A percentile compares a stretch with the other conserved stretches of the same genome.
Conservation (phyloP, 176 grass and related monocot genomes). For the Oryza punctata region DNA sequence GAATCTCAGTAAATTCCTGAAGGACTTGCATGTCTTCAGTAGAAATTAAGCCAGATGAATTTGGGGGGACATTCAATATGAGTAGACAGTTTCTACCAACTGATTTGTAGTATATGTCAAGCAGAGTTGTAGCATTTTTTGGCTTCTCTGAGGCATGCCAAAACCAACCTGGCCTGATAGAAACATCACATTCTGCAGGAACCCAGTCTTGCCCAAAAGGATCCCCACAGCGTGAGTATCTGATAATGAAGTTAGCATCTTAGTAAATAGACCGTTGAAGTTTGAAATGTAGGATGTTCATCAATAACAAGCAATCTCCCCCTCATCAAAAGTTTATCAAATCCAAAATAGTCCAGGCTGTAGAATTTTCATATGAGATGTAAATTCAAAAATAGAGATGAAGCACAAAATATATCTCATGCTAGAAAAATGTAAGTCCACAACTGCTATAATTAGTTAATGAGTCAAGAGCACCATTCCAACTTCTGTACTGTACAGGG, state of each 20-base stretch:
- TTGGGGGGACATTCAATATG: constrained; percentile 91
- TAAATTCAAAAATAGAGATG: background rate
- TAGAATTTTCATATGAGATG: constrained; percentile 1
- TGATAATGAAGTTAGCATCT: constrained; percentile 35
- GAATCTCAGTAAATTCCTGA: constrained; percentile 71
- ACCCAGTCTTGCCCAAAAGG: constrained; percentile 80
- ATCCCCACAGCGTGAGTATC: constrained; percentile 69
- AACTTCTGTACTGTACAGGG: background rate
- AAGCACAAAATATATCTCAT: background rate
- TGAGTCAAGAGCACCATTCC: constrained; percentile 3
- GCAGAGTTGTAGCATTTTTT: constrained; percentile 58
- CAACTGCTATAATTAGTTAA: constrained; percentile 12
- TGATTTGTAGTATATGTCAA: constrained; percentile 96
- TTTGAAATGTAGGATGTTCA: background rate
- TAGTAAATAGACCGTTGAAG: background rate
- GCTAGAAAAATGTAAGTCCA: background rate
- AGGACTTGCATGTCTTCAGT: constrained; percentile 78
- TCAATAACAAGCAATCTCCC: background rate
- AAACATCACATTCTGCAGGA: constrained; percentile 94
- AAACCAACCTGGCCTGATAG: constrained; percentile 92
- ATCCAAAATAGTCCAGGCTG: background rate
- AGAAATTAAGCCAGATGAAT: constrained; percentile 76
- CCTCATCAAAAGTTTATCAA: constrained; percentile 10
- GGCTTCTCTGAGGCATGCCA: constrained; percentile 86
- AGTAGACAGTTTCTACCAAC: constrained; percentile 95